phyloP scores from a whole-genome alignment of 2,329 filamentous ascomycete genomes.

The Rhinocladiella similis region DNA sequence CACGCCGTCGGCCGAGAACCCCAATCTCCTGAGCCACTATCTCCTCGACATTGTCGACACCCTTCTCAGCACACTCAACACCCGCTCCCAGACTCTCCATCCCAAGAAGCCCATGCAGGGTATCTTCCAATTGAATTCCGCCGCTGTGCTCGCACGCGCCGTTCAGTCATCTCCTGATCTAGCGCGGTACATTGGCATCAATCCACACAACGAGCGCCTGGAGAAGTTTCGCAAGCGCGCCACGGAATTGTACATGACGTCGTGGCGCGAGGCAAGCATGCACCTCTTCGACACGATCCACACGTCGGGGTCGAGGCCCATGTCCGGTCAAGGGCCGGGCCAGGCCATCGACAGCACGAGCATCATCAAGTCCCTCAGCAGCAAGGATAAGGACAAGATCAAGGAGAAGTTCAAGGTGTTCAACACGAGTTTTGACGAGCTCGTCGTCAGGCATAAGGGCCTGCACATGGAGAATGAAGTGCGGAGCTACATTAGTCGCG shows the following conservation, averaged over 20 bases:
- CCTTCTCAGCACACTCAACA: slow-evolving; percentile 72
- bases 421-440: slow-evolving; percentile 86
- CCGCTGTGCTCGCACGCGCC: slow-evolving; percentile 80
- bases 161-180: slow-evolving; percentile 76
- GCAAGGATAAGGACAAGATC: slow-evolving; percentile 93
- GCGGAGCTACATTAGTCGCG: slow-evolving; percentile 72
- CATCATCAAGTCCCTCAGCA: slow-evolving; percentile 78
- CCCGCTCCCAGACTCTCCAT: slow-evolving; percentile 69
- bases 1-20: slow-evolving; percentile 63
- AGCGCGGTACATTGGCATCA: slow-evolving; percentile 62
- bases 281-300: slow-evolving; percentile 89
- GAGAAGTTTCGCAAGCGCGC: slow-evolving; percentile 88
- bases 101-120: slow-evolving; percentile 78
- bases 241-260: slow-evolving; percentile 75
- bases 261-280: slow-evolving; percentile 84
- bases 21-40: slow-evolving; percentile 83
- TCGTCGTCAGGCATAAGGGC: slow-evolving; percentile 77
- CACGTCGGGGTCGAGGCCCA: slow-evolving; percentile 60
- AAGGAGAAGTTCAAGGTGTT: slow-evolving; percentile 95
- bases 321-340: slow-evolving; percentile 63
- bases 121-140: slow-evolving; percentile 87
- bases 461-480: slow-evolving; percentile 92
- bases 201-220: slow-evolving; percentile 64
- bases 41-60: slow-evolving; percentile 84
- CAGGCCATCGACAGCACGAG: slow-evolving; percentile 70